phyloP scores from a whole-genome alignment of 257 asterid genomes.

The Plantago elongata region DNA sequence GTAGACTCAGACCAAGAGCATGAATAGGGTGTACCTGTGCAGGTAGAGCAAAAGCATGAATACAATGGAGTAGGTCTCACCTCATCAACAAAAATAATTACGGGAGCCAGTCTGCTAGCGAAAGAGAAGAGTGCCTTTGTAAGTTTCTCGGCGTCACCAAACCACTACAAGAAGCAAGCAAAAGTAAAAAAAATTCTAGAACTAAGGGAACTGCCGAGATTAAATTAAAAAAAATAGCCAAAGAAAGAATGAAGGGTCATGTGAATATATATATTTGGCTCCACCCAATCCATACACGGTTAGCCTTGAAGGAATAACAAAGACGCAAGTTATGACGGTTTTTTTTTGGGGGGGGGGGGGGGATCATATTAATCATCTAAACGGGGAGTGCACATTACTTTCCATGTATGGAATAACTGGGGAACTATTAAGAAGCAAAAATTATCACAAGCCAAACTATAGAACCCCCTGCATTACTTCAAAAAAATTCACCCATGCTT shows the following conservation, averaged over 20 bases:
- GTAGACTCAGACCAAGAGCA: too few relatives aligned
- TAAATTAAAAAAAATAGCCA: not conserved
- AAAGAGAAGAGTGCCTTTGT: conserved; percentile 94
- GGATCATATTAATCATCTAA: too few relatives aligned
- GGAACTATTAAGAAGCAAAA: not conserved
- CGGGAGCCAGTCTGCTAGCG: conserved; percentile 96
- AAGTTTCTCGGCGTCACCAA: conserved; percentile 98
- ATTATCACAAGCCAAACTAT: not conserved
- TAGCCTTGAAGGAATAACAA: not conserved
- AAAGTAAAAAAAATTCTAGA: conserved; percentile 15
- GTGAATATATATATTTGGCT: conserved; percentile 4
- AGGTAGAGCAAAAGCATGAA: conserved; percentile 3
- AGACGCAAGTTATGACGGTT: conserved; percentile 1
- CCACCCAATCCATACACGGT: conserved; percentile 4
- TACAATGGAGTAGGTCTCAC: conserved; percentile 34
- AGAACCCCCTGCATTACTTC: not conserved
- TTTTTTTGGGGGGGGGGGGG: too few relatives aligned
- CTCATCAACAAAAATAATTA: conserved; percentile 95
- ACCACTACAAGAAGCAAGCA: conserved; percentile 75
- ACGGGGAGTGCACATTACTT: too few relatives aligned
- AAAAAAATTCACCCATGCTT: not conserved
- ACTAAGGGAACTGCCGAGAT: not conserved
- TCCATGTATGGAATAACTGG: too few relatives aligned
- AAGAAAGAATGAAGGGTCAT: not conserved
- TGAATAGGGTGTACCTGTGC: too few relatives aligned